Percentiles rank a stretch among this genome's conserved stretches.
phyloP scores from a whole-genome alignment of 768 basidiomycete genomes.

The Erythrobasidium yunnanense region DNA sequence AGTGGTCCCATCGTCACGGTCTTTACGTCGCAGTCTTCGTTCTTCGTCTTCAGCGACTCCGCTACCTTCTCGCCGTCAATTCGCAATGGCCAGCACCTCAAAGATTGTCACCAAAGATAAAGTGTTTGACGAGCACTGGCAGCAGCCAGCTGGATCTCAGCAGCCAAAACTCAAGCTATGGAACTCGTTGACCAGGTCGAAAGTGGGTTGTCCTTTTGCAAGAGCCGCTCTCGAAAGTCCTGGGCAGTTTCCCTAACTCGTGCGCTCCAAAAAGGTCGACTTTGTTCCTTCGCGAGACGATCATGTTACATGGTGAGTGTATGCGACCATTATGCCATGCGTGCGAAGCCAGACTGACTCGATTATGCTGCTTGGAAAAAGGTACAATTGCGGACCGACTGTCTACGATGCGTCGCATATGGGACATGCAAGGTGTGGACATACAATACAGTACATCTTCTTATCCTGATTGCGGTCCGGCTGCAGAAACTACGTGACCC shows the following conservation, averaged over 20 bases:
- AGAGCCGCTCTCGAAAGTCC: not conserved
- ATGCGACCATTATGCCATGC: slow-evolving; percentile 30
- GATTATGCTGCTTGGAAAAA: slow-evolving; percentile 59
- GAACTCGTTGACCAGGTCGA: slow-evolving; percentile 83
- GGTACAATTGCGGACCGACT: slow-evolving; percentile 93
- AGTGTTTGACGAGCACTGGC: slow-evolving; percentile 19
- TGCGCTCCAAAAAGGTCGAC: slow-evolving; percentile 53
- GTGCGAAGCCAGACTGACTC: slow-evolving; percentile 23
- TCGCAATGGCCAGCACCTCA: not conserved
- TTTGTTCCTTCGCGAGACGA: slow-evolving; percentile 52
- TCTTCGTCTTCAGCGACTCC: no score
- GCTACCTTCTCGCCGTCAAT: no score
- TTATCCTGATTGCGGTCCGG: not conserved
- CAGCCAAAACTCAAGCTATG: slow-evolving; percentile 64
- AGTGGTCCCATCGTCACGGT: no score
- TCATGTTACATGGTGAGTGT: slow-evolving; percentile 37
- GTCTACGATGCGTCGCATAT: slow-evolving; percentile 98
- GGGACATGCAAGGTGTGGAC: slow-evolving; percentile 81
- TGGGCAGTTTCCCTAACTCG: no score
- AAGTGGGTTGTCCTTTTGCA: slow-evolving; percentile 48
- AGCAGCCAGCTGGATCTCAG: slow-evolving; percentile 3
- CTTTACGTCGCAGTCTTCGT: no score
- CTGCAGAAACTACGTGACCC: slow-evolving; percentile 87
- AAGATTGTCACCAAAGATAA: slow-evolving; percentile 1
- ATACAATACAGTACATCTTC: not conserved